A percentile compares a stretch with the other conserved stretches of the same genome.
Evolutionary conservation across 768 basidiomycete species (phyloP).

Genomic region (Hortiboletus campestris): DNA sequence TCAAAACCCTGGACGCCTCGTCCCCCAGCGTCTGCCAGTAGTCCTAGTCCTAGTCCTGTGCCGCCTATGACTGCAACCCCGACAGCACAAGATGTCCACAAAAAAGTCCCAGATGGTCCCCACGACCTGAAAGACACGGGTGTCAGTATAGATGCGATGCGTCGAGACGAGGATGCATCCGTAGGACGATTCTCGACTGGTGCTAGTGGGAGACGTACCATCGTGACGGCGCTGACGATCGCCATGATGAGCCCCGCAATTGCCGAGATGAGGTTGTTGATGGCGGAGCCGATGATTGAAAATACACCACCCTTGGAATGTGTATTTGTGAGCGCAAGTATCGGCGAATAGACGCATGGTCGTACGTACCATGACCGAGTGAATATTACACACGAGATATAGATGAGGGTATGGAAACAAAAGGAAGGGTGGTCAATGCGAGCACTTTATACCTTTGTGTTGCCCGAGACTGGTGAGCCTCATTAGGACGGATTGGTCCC

Average conservation of each 20-base stretch:
- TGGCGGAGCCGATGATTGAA: conserved; percentile 60
- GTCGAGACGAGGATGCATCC: neutral
- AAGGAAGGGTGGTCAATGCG: neutral
- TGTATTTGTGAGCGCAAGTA: neutral
- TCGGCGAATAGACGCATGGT: neutral
- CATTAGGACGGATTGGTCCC: too few species aligned
- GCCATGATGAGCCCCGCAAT: conserved; percentile 50
- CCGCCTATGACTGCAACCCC: conserved; percentile 29
- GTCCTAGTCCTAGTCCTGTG: conserved; percentile 5
- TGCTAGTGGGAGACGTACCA: conserved; percentile 38
- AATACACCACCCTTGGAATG: conserved; percentile 55
- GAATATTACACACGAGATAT: neutral
- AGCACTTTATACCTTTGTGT: neutral
- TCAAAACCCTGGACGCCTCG: neutral
- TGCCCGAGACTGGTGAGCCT: too few species aligned
- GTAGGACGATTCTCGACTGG: neutral
- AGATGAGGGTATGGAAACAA: neutral
- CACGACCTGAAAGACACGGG: conserved; percentile 43
- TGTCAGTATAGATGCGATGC: neutral
- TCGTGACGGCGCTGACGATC: conserved; percentile 57
- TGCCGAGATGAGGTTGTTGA: conserved; percentile 57
- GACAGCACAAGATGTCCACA: conserved; percentile 45
- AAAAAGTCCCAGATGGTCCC: conserved; percentile 66
- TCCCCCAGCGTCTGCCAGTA: conserved; percentile 2
- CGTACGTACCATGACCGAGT: conserved; percentile 4